Evolutionary conservation across 2,329 filamentous ascomycete genomes (phyloP).

Genomic region (Fusarium penzigii): DNA sequence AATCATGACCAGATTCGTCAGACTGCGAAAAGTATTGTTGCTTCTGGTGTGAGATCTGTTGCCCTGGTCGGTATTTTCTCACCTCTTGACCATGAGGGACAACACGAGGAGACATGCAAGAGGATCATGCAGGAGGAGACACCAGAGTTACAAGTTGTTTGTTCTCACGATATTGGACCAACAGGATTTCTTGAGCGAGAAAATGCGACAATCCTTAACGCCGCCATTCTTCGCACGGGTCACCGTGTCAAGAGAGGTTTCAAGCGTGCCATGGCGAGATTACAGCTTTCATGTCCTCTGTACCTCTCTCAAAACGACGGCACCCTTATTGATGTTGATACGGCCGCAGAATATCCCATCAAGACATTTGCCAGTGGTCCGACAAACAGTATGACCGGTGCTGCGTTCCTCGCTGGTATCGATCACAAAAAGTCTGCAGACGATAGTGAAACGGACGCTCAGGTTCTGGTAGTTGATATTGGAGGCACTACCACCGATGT

Average conservation of each 20-base stretch:
- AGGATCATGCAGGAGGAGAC: conserved; percentile 37
- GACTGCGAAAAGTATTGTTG: conserved; percentile 34
- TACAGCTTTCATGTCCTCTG: conserved; percentile 44
- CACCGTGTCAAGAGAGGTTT: conserved; percentile 49
- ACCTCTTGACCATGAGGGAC: conserved; percentile 43
- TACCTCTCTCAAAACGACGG: conserved; percentile 57
- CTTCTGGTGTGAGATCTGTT: conserved; percentile 38
- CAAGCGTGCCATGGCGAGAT: conserved; percentile 44
- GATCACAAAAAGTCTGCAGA: conserved; percentile 30
- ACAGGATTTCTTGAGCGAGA: conserved; percentile 49
- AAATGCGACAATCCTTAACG: conserved; percentile 58
- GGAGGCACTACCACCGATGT: conserved; percentile 64
- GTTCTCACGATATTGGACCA: conserved; percentile 45
- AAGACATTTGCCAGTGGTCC: conserved; percentile 55
- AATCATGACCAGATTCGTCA: conserved; percentile 39
- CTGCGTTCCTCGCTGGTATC: conserved; percentile 54
- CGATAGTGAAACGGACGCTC: conserved; percentile 14
- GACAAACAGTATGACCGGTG: conserved; percentile 55
- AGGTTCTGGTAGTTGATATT: conserved; percentile 56
- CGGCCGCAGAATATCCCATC: conserved; percentile 51
- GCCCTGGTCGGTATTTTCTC: conserved; percentile 49
- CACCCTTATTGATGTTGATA: conserved; percentile 49
- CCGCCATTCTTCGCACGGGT: conserved; percentile 50
- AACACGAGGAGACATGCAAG: conserved; percentile 43
- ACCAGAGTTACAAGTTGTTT: conserved; percentile 41